These are phyloP conservation scores for Fonsecaea erecta DNA, from an alignment of 2,329 filamentous ascomycete genomes.

Conservation along the genomic window DNA sequence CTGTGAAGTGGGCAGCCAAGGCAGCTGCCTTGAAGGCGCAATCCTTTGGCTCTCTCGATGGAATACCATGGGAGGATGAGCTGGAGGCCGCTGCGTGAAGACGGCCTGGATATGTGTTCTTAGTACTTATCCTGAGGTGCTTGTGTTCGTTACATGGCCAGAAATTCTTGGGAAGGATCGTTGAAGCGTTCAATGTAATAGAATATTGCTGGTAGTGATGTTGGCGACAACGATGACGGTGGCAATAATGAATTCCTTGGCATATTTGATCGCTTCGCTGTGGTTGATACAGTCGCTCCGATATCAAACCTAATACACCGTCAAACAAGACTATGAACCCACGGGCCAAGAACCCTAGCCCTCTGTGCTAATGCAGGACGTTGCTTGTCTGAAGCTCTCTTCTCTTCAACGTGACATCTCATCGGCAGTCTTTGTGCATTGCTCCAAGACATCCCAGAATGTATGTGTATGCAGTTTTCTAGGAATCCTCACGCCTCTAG, in stretches of 20 bases:
- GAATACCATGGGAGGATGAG: neutral
- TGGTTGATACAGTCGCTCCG: no score
- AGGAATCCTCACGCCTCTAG: slow-evolving; percentile 74
- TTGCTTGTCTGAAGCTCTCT: neutral
- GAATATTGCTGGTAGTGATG: no score
- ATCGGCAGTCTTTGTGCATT: slow-evolving; percentile 71
- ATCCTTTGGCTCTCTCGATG: neutral
- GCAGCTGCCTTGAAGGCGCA: neutral
- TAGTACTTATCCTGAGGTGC: no score
- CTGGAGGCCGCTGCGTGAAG: neutral
- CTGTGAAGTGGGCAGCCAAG: neutral
- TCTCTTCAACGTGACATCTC: slow-evolving; percentile 33
- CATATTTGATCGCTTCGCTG: no score
- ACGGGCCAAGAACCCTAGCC: neutral
- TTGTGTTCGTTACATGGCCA: no score
- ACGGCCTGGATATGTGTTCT: neutral
- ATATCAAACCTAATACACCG: no score
- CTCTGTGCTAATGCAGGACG: neutral
- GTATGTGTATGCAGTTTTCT: slow-evolving; percentile 70
- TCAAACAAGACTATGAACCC: no score
- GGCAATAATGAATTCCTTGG: no score
- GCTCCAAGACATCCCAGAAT: slow-evolving; percentile 79
- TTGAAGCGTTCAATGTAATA: no score
- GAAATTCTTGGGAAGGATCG: no score
- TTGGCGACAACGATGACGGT: no score